Evolutionary conservation across 768 basidiomycete genomes (phyloP).

Genomic region (Termitomyces eurrhizus): DNA sequence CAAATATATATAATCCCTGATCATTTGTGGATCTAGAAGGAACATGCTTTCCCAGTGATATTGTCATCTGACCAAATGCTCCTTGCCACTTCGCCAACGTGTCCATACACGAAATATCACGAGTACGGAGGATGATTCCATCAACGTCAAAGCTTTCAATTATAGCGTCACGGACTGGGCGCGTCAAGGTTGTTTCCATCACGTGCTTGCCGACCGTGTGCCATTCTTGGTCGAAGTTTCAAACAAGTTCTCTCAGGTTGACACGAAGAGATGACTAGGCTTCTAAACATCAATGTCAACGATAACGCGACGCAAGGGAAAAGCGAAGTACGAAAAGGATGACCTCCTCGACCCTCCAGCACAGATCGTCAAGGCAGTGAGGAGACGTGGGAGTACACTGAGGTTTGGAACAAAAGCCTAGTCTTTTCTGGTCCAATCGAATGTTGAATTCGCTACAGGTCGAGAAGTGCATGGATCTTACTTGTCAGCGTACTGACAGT

Average conservation of each 20-base stretch:
- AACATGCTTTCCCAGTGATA: background rate
- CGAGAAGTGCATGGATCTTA: background rate
- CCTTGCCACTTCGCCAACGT: background rate
- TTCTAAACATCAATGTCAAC: constrained; percentile 8
- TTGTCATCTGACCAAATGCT: background rate
- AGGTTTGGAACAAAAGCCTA: background rate
- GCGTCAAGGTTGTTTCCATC: background rate
- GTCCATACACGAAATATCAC: background rate
- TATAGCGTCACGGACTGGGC: too few relatives aligned
- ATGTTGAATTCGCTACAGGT: background rate
- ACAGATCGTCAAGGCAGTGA: constrained; percentile 3
- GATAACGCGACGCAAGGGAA: constrained; percentile 9
- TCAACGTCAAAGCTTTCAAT: background rate
- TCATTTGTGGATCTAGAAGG: background rate
- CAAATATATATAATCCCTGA: background rate
- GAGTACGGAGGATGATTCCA: background rate
- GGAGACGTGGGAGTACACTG: background rate
- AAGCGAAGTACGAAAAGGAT: constrained; percentile 8
- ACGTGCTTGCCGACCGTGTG: constrained; percentile 1
- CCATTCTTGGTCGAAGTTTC: too few relatives aligned
- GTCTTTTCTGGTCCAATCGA: background rate
- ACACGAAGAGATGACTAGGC: background rate
- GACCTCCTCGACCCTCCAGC: constrained; percentile 9
- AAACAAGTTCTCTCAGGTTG: constrained; percentile 1
- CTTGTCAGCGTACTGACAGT: background rate